Conservation (phyloP, 2,329 filamentous ascomycete genomes). For the Kalaharituber pfeilii region DNA sequence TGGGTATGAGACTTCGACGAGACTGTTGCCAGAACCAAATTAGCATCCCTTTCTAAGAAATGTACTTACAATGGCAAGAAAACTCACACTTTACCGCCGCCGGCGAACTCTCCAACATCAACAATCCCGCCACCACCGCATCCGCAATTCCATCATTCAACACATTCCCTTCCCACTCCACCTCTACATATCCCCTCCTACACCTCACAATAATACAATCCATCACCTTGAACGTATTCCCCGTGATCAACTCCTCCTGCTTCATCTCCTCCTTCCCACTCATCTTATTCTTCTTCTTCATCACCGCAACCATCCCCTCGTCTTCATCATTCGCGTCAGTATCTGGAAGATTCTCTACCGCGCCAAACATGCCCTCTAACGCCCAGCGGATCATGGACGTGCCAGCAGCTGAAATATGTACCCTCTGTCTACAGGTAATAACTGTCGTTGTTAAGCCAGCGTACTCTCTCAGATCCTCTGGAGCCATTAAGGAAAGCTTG, state of each 20-base stretch:
- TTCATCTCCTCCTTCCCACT: conserved; percentile 22
- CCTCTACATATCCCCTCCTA: conserved; percentile 60
- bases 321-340: conserved; percentile 30
- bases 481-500: conserved; percentile 90
- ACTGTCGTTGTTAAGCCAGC: conserved; percentile 93
- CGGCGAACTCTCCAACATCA: conserved; percentile 83
- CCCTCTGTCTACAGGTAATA: conserved; percentile 77
- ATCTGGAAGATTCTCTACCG: conserved; percentile 39
- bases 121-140: conserved; percentile 79
- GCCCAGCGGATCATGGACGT: conserved; percentile 88
- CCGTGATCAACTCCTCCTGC: conserved; percentile 26
- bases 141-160: conserved; percentile 98
- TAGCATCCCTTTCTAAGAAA: too few relatives aligned
- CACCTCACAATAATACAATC: conserved; percentile 75
- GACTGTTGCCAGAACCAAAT: conserved; percentile 4
- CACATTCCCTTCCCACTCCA: conserved; percentile 97
- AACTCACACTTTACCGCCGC: conserved; percentile 79
- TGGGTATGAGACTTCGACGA: conserved; percentile 37
- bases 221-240: conserved; percentile 53
- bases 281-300: conserved; percentile 34
- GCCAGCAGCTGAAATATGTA: conserved; percentile 73
- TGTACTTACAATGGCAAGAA: too few relatives aligned
- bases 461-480: conserved; percentile 88
- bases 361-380: conserved; percentile 82
- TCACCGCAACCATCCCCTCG: conserved; percentile 25